Evolutionary conservation across 768 basidiomycete genomes (phyloP), one percentile per base, ranked within the genome.

Genomic region (Cystobasidium onofrii): DNA sequence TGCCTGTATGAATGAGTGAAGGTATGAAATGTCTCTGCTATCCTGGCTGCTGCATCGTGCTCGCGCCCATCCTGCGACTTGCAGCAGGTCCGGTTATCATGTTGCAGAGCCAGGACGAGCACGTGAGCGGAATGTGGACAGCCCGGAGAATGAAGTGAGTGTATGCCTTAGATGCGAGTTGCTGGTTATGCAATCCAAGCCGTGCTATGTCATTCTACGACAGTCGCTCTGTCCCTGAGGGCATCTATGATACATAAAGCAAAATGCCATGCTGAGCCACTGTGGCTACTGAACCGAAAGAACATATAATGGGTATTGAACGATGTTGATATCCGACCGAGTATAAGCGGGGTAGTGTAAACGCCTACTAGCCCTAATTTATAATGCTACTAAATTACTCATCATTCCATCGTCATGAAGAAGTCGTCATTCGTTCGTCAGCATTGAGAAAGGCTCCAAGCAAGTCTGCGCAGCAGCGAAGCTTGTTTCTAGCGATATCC

Each of bases 391-490:
- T 25, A 64, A 64, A 34, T 39, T 39, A n/a, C 29, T 23, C 13
- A 9, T 9, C 31, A 33, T 9, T 55, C 9, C 23, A 55, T 55
- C 25, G 57, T 29, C 25, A 60, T 13, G 17, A 3, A 61, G 23
- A 15, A 15, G 31, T 61, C 31, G 23, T 23, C 20, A 60, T 12
- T 34, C 4, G 12, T 15, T 60, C 57, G 33, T 60, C 25, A 33
- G 4, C 25, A 18, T 10, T 34, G 6, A 43, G 65, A 12, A 31
- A 10, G 12, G 65, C 65, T 17, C 44, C 65, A 29, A 71, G 34
- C 25, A 71, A 54, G n/a, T 61, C 55, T 20, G 52, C 69, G 52
- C 52, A 55, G 54, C 69, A 71, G 69, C 54, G 55, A 46, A 71
- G 39, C 44, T 71, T 60, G 12, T 25, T 54, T 20, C 34, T 13